Base-by-base conservation (phyloP, 495 filamentous ascomycete genomes). In the Penicillium steckii region DNA sequence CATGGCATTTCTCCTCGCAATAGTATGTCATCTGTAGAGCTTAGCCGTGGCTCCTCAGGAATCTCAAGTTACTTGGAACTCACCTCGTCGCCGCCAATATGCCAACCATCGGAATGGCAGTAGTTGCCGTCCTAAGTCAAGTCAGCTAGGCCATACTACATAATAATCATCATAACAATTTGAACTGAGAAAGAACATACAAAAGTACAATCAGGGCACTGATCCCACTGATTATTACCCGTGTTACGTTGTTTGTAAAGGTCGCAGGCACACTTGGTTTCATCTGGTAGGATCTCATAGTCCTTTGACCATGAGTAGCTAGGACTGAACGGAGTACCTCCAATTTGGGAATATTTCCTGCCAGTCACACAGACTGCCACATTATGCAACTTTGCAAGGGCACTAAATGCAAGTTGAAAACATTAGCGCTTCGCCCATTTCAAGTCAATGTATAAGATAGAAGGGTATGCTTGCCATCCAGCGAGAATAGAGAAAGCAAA, bases 171-270 rank as follows among this genome's bases (percentile, higher is more conserved):
- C 1, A 18, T 37, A 12, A 37, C 2, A n/a, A 6, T 2, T 17
- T 15, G 3, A 18, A 6, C 15, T 37, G 33, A 2, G 13, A 19
- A 15, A 15, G 8, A 18, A 0, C 33, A 37, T 37, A 37, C 33
- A 37, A 37, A 37, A 37, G 56, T 55, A 49, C 60, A 63, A 51
- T 63, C 60, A 12, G 60, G 56, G 24, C 60, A 63, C 18, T 50
- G 49, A 21, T 63, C 60, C 56, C 56, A 63, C 46, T 63, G 55
- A 18, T 63, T 52, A 44, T 41, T 45, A 3, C 60, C 60, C 8
- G 60, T 63, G 32, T 59, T 63, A 25, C 60, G 60, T 18, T 59
- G 53, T 45, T 53, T 63, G 42, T 63, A 63, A 12, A 45, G 38
- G 27, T 44, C 46, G 35, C 60, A 63, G 2, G 60, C 60, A 29